These are phyloP conservation scores for Gautieria morchelliformis DNA, from an alignment of 768 basidiomycete species.

Conservation along the genomic window DNA sequence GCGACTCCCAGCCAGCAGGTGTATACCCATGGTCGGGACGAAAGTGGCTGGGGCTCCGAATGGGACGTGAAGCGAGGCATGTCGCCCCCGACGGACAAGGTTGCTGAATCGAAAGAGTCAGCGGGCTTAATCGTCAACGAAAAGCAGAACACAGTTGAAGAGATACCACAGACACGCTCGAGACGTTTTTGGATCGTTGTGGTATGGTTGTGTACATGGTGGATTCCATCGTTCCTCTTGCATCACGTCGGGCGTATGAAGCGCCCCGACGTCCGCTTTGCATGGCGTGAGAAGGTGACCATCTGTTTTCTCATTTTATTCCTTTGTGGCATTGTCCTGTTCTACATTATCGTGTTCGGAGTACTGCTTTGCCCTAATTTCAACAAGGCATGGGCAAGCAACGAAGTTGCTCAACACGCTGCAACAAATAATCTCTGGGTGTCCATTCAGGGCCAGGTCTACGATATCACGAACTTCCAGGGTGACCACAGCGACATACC, in stretches of 20 bases:
- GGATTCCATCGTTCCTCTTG: constrained; percentile 67
- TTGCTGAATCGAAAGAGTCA: too few relatives aligned
- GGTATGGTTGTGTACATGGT: constrained; percentile 71
- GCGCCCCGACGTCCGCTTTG: constrained; percentile 82
- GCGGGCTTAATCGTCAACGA: too few relatives aligned
- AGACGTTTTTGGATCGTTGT: constrained; percentile 77
- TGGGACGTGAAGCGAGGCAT: too few relatives aligned
- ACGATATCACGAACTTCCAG: constrained; percentile 74
- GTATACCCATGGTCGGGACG: too few relatives aligned
- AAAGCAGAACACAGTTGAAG: too few relatives aligned
- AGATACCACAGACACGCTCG: too few relatives aligned
- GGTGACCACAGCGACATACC: constrained; percentile 82
- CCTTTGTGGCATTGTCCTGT: constrained; percentile 68
- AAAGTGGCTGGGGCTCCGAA: too few relatives aligned
- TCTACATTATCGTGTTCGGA: constrained; percentile 87
- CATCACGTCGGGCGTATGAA: constrained; percentile 77
- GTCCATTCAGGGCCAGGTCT: constrained; percentile 72
- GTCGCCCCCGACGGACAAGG: too few relatives aligned
- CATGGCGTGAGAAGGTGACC: constrained; percentile 89
- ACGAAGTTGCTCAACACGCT: constrained; percentile 66
- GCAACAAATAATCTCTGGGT: constrained; percentile 76
- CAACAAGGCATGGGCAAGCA: constrained; percentile 72
- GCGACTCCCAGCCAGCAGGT: too few relatives aligned
- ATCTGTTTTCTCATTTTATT: constrained; percentile 79
- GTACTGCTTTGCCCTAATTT: constrained; percentile 75